phyloP scores from a whole-genome alignment of 192 early-diverging fungal species.

The Backusella luteola region DNA sequence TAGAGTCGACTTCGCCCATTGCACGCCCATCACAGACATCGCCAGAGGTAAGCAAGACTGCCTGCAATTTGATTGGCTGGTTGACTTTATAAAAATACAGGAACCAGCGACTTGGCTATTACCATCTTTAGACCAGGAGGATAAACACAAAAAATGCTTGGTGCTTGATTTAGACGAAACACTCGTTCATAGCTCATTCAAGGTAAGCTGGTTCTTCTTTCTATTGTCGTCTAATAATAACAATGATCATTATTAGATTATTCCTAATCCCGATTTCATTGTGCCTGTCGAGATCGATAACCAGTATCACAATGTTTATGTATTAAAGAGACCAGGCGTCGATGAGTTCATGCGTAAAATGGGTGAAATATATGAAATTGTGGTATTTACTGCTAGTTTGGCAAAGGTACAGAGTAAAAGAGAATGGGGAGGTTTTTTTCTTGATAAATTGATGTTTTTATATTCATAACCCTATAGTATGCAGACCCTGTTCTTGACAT shows the following conservation, averaged over 20 bases:
- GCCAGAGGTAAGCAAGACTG: neutral
- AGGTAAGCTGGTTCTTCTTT: conserved; percentile 36
- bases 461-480: conserved; percentile 56
- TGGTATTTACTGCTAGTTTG: conserved; percentile 94
- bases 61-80: neutral
- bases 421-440: neutral
- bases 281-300: conserved; percentile 93
- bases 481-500: conserved; percentile 97
- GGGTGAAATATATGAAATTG: conserved; percentile 88
- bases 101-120: conserved; percentile 43
- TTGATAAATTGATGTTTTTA: neutral
- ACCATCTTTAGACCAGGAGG: conserved; percentile 60
- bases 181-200: conserved; percentile 95
- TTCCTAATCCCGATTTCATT: conserved; percentile 80
- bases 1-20: neutral
- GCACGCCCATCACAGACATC: neutral
- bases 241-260: conserved; percentile 32
- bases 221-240: neutral
- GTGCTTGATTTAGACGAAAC: conserved; percentile 99
- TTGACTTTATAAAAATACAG: neutral
- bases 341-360: conserved; percentile 87
- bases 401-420: conserved; percentile 58
- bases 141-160: conserved; percentile 81
- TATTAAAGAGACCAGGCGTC: conserved; percentile 94
- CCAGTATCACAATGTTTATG: conserved; percentile 91